A percentile compares a stretch with the other conserved stretches of the same genome.
phyloP scores from a whole-genome alignment of 768 basidiomycete species.

The Mycena haematopus region DNA sequence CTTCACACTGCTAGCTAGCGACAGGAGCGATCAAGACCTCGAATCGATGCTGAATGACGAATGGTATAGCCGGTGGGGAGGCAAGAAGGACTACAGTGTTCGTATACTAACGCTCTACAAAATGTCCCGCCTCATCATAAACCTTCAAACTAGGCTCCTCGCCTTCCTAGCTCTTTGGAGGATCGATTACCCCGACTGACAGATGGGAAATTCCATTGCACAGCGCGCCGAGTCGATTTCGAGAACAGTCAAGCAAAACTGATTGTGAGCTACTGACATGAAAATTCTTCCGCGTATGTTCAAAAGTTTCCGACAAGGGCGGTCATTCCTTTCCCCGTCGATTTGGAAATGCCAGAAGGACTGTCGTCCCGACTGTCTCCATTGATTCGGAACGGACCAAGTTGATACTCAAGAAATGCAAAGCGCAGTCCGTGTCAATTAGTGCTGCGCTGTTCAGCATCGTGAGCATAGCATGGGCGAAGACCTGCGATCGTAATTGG shows the following conservation, averaged over 20 bases:
- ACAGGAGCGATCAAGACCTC: conserved; percentile 38
- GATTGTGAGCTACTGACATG: conserved; percentile 49
- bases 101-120: background rate
- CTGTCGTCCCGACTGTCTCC: conserved; percentile 73
- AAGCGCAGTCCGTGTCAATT: conserved; percentile 73
- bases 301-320: conserved; percentile 49
- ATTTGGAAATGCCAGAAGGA: conserved; percentile 53
- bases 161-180: conserved; percentile 54
- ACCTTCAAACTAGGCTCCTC: conserved; percentile 20
- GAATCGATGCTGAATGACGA: conserved; percentile 41
- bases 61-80: conserved; percentile 37
- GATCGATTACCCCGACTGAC: conserved; percentile 47
- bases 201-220: conserved; percentile 47
- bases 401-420: conserved; percentile 71
- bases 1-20: conserved; percentile 63
- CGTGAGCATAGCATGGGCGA: conserved; percentile 77
- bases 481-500: conserved; percentile 48
- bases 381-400: conserved; percentile 63
- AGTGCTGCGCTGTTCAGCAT: conserved; percentile 72
- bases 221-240: conserved; percentile 63
- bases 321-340: conserved; percentile 74
- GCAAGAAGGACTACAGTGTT: conserved; percentile 30
- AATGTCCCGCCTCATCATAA: background rate
- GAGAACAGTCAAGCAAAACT: conserved; percentile 57
- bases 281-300: conserved; percentile 1